phyloP scores from a whole-genome alignment of 148 eudicot genomes.

The Fagopyrum tataricum region DNA sequence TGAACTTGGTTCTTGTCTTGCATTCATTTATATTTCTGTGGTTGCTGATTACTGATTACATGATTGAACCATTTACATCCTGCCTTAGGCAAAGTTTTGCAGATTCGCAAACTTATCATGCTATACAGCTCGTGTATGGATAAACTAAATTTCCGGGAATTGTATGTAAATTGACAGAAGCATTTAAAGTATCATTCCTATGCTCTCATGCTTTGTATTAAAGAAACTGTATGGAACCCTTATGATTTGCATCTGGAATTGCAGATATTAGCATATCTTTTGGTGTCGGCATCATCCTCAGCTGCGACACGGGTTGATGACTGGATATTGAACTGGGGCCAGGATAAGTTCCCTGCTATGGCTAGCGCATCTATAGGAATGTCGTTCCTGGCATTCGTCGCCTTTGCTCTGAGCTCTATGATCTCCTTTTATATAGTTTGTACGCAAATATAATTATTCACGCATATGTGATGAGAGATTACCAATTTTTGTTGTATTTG shows the following conservation, averaged over 20 bases:
- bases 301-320: slow-evolving; percentile 78
- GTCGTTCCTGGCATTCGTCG: slow-evolving; percentile 76
- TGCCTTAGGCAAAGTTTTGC: too few relatives aligned
- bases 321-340: slow-evolving; percentile 91
- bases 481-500: slow-evolving; percentile 1
- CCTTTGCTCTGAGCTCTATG: slow-evolving; percentile 78
- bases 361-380: slow-evolving; percentile 71
- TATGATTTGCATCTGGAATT: neutral
- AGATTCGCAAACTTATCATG: too few relatives aligned
- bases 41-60: too few relatives aligned
- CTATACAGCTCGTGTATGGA: neutral
- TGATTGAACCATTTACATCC: too few relatives aligned
- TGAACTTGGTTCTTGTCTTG: too few relatives aligned
- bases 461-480: neutral
- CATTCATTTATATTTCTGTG: too few relatives aligned
- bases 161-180: neutral
- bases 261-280: slow-evolving; percentile 89
- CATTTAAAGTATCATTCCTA: neutral
- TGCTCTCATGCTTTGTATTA: neutral
- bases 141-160: neutral
- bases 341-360: slow-evolving; percentile 72
- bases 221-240: neutral
- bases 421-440: slow-evolving; percentile 76
- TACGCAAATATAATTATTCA: neutral
- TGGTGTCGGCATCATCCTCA: slow-evolving; percentile 91